Evolutionary conservation across 2,329 filamentous ascomycete genomes (phyloP), one percentile per base, ranked within the genome.

Genomic region (Aureobasidium sp.): DNA sequence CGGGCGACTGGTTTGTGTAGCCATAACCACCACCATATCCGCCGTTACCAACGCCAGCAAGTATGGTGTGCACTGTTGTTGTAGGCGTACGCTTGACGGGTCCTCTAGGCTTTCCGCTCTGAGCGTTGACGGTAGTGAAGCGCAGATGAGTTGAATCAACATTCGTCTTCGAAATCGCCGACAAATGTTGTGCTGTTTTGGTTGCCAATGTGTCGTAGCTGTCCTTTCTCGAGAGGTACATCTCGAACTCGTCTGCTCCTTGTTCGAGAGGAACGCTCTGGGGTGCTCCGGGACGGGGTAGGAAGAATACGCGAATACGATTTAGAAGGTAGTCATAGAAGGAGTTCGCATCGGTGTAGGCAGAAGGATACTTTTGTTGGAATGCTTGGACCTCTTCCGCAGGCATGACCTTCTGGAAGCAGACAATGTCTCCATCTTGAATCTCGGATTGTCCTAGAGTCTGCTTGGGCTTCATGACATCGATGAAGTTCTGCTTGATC

Each of bases 401-500:
- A 29, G 74, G 74, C 39, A 84, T 76, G 29, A 82, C 78, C 64
- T 84, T 84, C 73, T 99, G 94, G 77, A 97, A 97, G 71, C 92
- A 96, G 62, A 99, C 86, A 67, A 99, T 96, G 71, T 99, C 94
- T 53, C 94, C 94, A 69, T 99, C 93, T 72, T 97, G 93, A 27
- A 99, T 88, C 73, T 99, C 95, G 1, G 94, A 94, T 64, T 90
- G 87, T 67, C 92, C 89, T 64, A 99, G 82, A 0, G 92, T 91
- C 71, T 91, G 86, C 77, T 96, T 97, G 0, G 87, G 84, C 76
- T 97, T 97, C 79, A 99, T 88, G 7, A 84, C 82, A 72, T 99
- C 95, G 67, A 99, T 96, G 92, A 97, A 97, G 64, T 86, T 90
- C 57, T 92, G 92, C 76, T 97, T 99, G 76, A 99, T 97, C 78